phyloP scores from a whole-genome alignment of 805 yeast genomes.

The Candida boidinii region DNA sequence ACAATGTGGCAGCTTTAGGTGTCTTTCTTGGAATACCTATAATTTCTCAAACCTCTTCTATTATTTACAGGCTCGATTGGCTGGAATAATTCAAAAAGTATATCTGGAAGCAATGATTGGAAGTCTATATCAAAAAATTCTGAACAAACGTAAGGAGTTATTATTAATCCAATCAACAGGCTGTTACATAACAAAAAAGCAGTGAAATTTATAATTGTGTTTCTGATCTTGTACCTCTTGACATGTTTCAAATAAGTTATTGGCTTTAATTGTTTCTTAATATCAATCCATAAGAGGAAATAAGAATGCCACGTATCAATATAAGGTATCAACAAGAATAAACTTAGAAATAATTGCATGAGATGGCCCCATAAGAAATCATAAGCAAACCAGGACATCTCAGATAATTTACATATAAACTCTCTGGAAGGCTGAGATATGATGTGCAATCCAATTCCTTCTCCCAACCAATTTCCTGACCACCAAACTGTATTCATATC shows the following conservation, averaged over 20 bases:
- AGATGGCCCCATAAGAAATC: constrained; percentile 56
- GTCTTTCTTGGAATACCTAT: constrained; percentile 16
- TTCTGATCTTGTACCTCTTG: too few relatives aligned
- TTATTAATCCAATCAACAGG: constrained; percentile 27
- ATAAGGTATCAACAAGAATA: constrained; percentile 53
- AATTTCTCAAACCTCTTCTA: constrained; percentile 29
- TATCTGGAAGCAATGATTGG: constrained; percentile 30
- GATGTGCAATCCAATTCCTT: constrained; percentile 54
- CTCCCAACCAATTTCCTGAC: constrained; percentile 65
- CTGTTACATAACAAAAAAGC: too few relatives aligned
- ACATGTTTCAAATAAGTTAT: too few relatives aligned
- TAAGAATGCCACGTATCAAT: constrained; percentile 61
- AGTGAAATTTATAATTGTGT: too few relatives aligned
- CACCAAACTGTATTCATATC: constrained; percentile 66
- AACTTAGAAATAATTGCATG: constrained; percentile 49
- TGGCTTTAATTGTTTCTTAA: too few relatives aligned
- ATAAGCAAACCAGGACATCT: constrained; percentile 58
- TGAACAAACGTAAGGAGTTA: constrained; percentile 30
- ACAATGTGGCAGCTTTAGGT: too few relatives aligned
- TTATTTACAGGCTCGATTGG: constrained; percentile 26
- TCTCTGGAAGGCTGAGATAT: constrained; percentile 61
- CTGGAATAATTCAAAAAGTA: constrained; percentile 29
- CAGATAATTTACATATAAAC: constrained; percentile 51
- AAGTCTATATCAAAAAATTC: constrained; percentile 30
- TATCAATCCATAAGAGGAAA: constrained; percentile 60